Evolutionary conservation across 2,329 filamentous ascomycete species (phyloP), one percentile per base, ranked within the genome.

Genomic region (Beauveria australis): DNA sequence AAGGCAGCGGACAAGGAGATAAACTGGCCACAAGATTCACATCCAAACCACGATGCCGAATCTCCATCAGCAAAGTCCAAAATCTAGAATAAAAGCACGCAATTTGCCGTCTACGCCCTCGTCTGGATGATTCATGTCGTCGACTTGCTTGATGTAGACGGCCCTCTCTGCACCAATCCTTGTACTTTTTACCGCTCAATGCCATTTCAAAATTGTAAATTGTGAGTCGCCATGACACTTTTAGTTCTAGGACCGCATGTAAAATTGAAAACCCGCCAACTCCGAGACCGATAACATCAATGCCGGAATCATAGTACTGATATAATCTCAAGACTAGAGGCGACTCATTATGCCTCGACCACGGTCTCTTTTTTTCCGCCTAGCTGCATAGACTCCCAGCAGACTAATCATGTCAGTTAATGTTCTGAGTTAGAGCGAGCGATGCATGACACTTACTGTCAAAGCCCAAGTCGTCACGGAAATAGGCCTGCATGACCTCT

Each of bases 391-490:
- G 80, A 79, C 58, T 81, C 77, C 78, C 80, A 83, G 68, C 81
- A 83, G 66, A 83, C 81, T 84, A 40, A 55, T 5, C n/a, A 24
- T 6, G 37, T n/a, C 22, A 5, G 18, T 16, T 3, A 12, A 26
- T 37, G 52, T 7, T 5, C 10, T 41, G 26, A 22, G 33, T 33
- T 0, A n/a, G n/a, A n/a, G n/a, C n/a, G 10, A 19, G 40, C 10
- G 5, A n/a, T 49, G 14, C 3, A 24, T 28, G 33, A 16, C n/a
- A 80, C 84, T 76, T 74, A 86, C 83, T 86, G 8, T 73, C 75
- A 67, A 85, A 85, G 0, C 81, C 88, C 60, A 92, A 74, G 67
- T 91, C 88, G 56, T 88, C 78, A 19, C 83, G 81, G 70, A 92
- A 91, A 68, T 87, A 87, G 5, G 74, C 71, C 64, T 83, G 71